Evolutionary conservation across 2,329 filamentous ascomycete species (phyloP), one percentile per base, ranked within the genome.

Genomic region (Epichloe hybrida): DNA sequence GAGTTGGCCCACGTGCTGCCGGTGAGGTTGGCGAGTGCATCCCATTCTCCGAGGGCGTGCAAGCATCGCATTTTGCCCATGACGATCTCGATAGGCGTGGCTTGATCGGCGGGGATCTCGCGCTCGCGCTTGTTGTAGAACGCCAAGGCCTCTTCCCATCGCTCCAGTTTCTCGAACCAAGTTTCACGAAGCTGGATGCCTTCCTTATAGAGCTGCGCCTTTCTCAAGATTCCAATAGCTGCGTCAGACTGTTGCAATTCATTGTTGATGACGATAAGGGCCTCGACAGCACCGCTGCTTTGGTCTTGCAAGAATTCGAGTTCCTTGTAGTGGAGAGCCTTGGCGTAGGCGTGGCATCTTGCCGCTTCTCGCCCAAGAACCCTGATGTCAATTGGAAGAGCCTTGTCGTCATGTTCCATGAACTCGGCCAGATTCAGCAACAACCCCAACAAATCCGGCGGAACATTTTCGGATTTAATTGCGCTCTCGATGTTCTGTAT

Each of bases 11-110:
- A 99, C 48, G 91, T 95, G 63, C 90, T 89, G 62, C 94, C 86
- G 0, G 90, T 91, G 50, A 98, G 75, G 46, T 81, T 83, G 1
- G 91, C 94, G 15, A 99, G 75, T 4, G 88, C 82, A 58, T 97
- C 94, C 93, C 93, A 99, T 66, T 99, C 93, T 54, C 93, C 93
- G 37, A 99, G 76, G 8, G 93, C 94, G 64, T 99, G 93, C 56
- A 97, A 72, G 75, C 93, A 99, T 46, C 93, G 83, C 93, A 99
- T 98, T 70, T 98, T 98, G 57, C 93, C 93, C 90, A 98, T 97
- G 36, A 95, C 89, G 50, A 98, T 88, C 53, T 97, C 93, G 54
- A 98, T 88, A 0, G 88, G 89, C 0, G 73, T 69, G 1, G 72
- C 64, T 53, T 76, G 70, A 51, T 79, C 76, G 2, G 71, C 66